These are phyloP conservation scores for Neurospora africana DNA, from an alignment of 495 filamentous ascomycete genomes.

Conservation along the genomic window DNA sequence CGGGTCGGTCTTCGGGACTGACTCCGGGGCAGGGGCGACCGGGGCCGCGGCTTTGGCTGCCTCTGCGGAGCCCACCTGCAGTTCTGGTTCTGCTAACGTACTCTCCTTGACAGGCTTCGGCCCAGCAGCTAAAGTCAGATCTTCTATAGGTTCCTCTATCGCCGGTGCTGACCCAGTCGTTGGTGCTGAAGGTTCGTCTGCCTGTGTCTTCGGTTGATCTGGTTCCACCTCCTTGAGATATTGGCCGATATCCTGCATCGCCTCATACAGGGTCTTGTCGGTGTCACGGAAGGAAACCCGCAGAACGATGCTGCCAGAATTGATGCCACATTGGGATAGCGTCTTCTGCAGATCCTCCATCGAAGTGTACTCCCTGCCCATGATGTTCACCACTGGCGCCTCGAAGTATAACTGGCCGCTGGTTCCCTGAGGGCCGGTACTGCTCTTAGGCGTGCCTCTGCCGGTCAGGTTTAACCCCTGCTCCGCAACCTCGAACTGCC, in stretches of 20 bases:
- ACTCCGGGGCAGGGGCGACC: background rate
- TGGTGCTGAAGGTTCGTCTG: constrained; percentile 1
- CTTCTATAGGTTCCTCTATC: constrained; percentile 12
- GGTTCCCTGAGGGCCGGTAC: constrained; percentile 40
- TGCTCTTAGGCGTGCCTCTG: constrained; percentile 53
- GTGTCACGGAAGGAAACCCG: constrained; percentile 65
- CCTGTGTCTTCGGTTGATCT: constrained; percentile 3
- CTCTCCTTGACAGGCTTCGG: background rate
- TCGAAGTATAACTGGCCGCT: constrained; percentile 75
- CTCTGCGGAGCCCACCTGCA: constrained; percentile 2
- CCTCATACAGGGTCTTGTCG: constrained; percentile 70
- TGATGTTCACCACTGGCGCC: constrained; percentile 68
- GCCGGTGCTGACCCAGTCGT: constrained; percentile 8
- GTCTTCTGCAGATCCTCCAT: constrained; percentile 81
- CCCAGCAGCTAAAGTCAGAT: background rate
- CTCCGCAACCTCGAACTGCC: constrained; percentile 70
- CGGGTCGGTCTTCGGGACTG: background rate
- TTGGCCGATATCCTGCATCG: constrained; percentile 66
- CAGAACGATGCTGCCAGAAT: constrained; percentile 68
- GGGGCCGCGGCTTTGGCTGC: background rate
- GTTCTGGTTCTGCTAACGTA: constrained; percentile 1
- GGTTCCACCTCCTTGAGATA: constrained; percentile 48
- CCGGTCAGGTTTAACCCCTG: constrained; percentile 68
- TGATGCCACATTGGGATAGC: constrained; percentile 75
- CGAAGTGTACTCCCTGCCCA: constrained; percentile 63